Base-by-base conservation (phyloP, 1,139 yeast genomes). In the Nakaseomyces uthaithaninus region DNA sequence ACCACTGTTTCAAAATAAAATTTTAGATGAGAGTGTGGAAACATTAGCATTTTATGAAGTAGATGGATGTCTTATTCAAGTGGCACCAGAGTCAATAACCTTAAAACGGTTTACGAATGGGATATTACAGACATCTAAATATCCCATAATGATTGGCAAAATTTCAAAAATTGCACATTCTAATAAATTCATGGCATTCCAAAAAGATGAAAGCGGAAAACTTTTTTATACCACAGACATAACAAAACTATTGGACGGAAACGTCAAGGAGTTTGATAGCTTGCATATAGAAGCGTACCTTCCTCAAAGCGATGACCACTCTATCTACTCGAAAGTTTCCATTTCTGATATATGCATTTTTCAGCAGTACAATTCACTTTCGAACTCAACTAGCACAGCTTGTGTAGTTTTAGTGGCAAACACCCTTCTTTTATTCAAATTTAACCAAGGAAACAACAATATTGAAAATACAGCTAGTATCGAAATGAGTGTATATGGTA, bases 41-140 rank as follows among this genome's bases (percentile, higher is more conserved):
- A 28, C 33, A 17, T 28, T 28, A 17, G 33, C 16, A 7, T 28
- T 28, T 11, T 28, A 28, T 11, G 33, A 28, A 11, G 12, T 28
- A 2, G 33, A 28, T 16, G 33, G 22, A 1, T 28, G 10, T 28
- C 11, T 17, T 16, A 14, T 28, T 9, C 33, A 28, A 28, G 33
- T 28, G 1, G 18, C 33, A 11, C 33, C 33, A 28, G 7, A 17
- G 6, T 5, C 10, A 16, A 28, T 28, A 4, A 8, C 18, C 4
- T 9, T 28, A 11, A 28, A 17, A 17, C 5, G 11, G 8, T 9
- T 15, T 5, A 27, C 10, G 9, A 28, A 16, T 28, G n/a, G n/a
- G n/a, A n/a, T n/a, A n/a, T n/a, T n/a, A n/a, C n/a, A 27, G 17
- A 27, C 15, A 7, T 12, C 18, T 28, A 28, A 8, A 16, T 11